Evolutionary conservation across 331 rosid species (phyloP).

Genomic region (Stylosanthes scabra): DNA sequence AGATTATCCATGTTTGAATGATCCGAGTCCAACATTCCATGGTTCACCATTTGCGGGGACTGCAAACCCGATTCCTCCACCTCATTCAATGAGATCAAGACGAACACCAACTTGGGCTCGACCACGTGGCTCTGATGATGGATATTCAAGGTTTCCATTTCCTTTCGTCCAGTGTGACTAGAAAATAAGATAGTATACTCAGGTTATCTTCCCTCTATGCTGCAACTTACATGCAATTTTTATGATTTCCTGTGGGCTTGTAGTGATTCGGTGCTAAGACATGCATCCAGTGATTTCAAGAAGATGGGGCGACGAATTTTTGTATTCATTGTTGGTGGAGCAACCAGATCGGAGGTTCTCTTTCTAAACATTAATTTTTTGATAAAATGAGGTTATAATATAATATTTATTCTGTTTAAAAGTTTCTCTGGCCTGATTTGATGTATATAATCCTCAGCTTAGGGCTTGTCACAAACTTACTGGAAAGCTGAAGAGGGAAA

Average conservation of each 20-base stretch:
- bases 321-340: constrained; percentile 93
- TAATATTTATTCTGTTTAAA: background rate
- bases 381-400: constrained; percentile 8
- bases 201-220: constrained; percentile 15
- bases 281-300: constrained; percentile 89
- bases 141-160: constrained; percentile 81
- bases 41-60: constrained; percentile 59
- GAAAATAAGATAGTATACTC: background rate
- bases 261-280: constrained; percentile 89
- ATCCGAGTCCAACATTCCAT: constrained; percentile 76
- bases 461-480: constrained; percentile 97
- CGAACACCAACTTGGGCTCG: constrained; percentile 94
- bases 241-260: constrained; percentile 31
- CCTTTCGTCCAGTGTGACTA: constrained; percentile 11
- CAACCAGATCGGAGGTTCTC: constrained; percentile 95
- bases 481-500: constrained; percentile 79
- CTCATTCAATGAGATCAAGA: constrained; percentile 93
- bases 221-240: background rate
- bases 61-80: constrained; percentile 55
- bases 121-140: constrained; percentile 92
- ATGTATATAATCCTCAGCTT: constrained; percentile 63
- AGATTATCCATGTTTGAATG: constrained; percentile 95
- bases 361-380: background rate
- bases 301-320: constrained; percentile 90
- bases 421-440: constrained; percentile 11